Percentiles rank a stretch among this genome's conserved stretches.
phyloP scores from a whole-genome alignment of 2,329 filamentous ascomycete species.

The Fusarium udum region DNA sequence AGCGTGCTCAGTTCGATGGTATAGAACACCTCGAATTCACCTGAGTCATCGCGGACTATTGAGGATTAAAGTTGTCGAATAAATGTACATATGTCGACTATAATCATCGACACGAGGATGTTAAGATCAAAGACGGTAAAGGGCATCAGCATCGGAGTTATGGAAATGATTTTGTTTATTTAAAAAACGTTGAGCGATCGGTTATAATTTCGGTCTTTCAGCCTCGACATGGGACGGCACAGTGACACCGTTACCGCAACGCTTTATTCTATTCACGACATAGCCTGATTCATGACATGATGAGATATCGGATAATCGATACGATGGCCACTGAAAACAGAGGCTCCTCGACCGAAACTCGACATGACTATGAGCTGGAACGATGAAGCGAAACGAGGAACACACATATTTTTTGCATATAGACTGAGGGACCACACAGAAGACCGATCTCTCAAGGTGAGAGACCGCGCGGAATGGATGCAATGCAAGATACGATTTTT shows the following conservation, averaged over 20 bases:
- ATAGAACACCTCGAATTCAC: conserved; percentile 33
- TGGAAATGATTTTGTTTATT: conserved; percentile 39
- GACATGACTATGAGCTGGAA: not conserved
- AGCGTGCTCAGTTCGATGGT: conserved; percentile 74
- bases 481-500: conserved; percentile 30
- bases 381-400: conserved; percentile 28
- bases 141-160: conserved; percentile 51
- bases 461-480: conserved; percentile 25
- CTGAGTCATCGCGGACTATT: conserved; percentile 27
- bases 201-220: conserved; percentile 39
- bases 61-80: conserved; percentile 25
- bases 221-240: conserved; percentile 29
- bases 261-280: conserved; percentile 7
- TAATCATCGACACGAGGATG: conserved; percentile 22
- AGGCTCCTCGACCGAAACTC: conserved; percentile 4
- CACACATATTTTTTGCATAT: conserved; percentile 38
- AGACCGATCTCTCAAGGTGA: conserved; percentile 28
- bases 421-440: conserved; percentile 39
- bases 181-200: conserved; percentile 33
- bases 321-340: conserved; percentile 33
- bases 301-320: conserved; percentile 2
- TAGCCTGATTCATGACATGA: not conserved
- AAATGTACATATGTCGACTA: conserved; percentile 40
- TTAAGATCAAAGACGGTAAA: conserved; percentile 39
- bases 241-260: conserved; percentile 12